Base-by-base conservation (phyloP, 768 basidiomycete genomes). In the Trichaptum fuscoviolaceum region DNA sequence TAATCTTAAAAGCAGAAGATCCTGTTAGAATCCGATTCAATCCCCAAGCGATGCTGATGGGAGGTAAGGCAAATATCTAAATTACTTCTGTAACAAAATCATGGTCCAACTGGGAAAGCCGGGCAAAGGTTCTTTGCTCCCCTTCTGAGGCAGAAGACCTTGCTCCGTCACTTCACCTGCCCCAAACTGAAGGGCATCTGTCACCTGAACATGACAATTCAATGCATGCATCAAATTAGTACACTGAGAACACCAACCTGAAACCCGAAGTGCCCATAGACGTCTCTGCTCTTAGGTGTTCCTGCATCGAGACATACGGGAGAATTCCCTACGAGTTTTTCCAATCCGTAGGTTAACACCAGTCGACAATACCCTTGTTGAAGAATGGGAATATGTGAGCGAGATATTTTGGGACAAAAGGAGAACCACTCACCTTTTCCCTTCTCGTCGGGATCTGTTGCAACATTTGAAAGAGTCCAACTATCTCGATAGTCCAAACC, bases 261-360 rank as follows among this genome's bases (percentile, higher is more conserved):
- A 58, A 74, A 74, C 1, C 72, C 73, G 25, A 65, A 64, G 34
- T 68, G 73, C 10, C 57, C 52, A 64, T 71, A 71, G 15, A 71
- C 67, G 25, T 70, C 69, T 20, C 70, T 63, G 20, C 68, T 66
- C n/a, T 52, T 65, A 1, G 66, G 34, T 35, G 71, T 69, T 35
- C 68, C 66, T 9, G 71, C 67, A 34, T 73, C 69, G 24, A 71
- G 63, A 23, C 66, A 63, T 15, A 72, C 64, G 0, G 71, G 68
- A 58, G 69, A 69, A 9, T 68, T 67, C 7, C 63, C 25, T 17
- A 70, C 64, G 30, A 70, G 70, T n/a, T 52, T 52, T 52, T 64
- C 57, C 26, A 71, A 68, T 0, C 72, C 70, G 57, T 70, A 68
- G 57, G 64, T 62, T 62, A 73, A 52, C 20, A 70, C 66, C 34